Evolutionary conservation across 805 yeast genomes (phyloP), one percentile per base, ranked within the genome.

Genomic region (Candida tammaniensis): DNA sequence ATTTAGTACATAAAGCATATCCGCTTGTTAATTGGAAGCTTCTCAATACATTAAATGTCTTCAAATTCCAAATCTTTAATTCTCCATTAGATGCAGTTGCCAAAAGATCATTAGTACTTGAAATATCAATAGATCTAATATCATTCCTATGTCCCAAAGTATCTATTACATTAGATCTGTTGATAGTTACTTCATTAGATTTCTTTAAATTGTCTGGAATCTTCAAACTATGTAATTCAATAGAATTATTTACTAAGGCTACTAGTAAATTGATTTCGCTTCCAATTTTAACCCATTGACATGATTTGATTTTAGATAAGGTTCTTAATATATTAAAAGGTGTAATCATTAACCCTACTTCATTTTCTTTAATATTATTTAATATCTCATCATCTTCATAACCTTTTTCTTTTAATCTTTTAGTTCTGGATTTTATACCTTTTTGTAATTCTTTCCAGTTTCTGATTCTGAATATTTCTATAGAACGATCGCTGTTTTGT

Each of bases 41-140:
- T 52, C 98, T 73, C 31, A 93, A 71, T 48, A 96, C 91, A 42
- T 79, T 75, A 13, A 65, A 69, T 1, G 91, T 79, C 42, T 71
- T 70, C 18, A 83, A 55, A 52, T 93, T 93, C 96, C 96, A 89
- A 15, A 93, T 71, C 53, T 93, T 93, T 42, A 93, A 62, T 45
- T 78, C 74, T 15, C 97, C 97, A 52, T 88, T 87, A 3, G 96
- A 83, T 0, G 96, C 96, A 1, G 96, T 82, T 3, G 88, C 94
- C 26, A 91, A 63, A 38, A 93, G 63, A 54, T 78, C 78, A 55
- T 81, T 78, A 61, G 91, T 96, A 35, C 79, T 76, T 37, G 95
- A 83, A 22, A 93, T 69, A 46, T 87, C 89, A 52, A 86, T 65
- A 4, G 95, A 73, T 49, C 98, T 74, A 17, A 91, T 72, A 57